These are phyloP conservation scores for Penicillium chermesinum DNA, from an alignment of 495 filamentous ascomycete species.

Conservation along the genomic window DNA sequence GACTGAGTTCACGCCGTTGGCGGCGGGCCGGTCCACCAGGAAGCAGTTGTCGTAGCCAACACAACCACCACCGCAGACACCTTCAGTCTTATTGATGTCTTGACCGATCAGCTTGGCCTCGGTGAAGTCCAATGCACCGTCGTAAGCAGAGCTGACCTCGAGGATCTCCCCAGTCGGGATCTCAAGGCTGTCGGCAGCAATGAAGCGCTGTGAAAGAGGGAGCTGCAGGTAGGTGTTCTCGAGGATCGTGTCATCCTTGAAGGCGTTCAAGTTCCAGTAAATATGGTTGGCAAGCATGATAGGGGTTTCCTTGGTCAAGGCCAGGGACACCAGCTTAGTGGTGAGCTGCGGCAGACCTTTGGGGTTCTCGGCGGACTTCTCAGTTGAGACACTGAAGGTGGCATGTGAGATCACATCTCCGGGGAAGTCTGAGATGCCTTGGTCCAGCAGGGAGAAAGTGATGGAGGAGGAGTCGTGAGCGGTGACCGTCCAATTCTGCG, in stretches of 20 bases:
- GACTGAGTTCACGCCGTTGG: constrained; percentile 59
- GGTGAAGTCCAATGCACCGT: constrained; percentile 70
- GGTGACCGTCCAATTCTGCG: constrained; percentile 74
- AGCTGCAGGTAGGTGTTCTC: constrained; percentile 68
- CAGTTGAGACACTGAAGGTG: constrained; percentile 58
- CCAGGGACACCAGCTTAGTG: constrained; percentile 52
- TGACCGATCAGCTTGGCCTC: constrained; percentile 69
- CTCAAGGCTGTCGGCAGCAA: constrained; percentile 69
- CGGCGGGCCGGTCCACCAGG: constrained; percentile 59
- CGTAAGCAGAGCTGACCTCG: constrained; percentile 51
- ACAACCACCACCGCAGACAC: constrained; percentile 67
- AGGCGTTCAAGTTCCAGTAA: constrained; percentile 89
- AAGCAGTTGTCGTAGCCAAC: constrained; percentile 74
- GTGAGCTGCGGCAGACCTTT: constrained; percentile 42
- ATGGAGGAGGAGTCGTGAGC: constrained; percentile 60
- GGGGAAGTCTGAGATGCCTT: constrained; percentile 71
- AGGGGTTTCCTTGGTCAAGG: constrained; percentile 72
- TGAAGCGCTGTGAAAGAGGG: constrained; percentile 63
- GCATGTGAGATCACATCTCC: constrained; percentile 74
- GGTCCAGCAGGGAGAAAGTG: constrained; percentile 74
- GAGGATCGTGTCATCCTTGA: constrained; percentile 59
- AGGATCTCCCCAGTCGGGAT: constrained; percentile 74
- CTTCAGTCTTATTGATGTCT: constrained; percentile 55
- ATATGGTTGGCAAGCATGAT: constrained; percentile 80
- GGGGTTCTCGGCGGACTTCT: constrained; percentile 33